phyloP scores from a whole-genome alignment of 257 asterid genomes.

The Primulina eburnea region DNA sequence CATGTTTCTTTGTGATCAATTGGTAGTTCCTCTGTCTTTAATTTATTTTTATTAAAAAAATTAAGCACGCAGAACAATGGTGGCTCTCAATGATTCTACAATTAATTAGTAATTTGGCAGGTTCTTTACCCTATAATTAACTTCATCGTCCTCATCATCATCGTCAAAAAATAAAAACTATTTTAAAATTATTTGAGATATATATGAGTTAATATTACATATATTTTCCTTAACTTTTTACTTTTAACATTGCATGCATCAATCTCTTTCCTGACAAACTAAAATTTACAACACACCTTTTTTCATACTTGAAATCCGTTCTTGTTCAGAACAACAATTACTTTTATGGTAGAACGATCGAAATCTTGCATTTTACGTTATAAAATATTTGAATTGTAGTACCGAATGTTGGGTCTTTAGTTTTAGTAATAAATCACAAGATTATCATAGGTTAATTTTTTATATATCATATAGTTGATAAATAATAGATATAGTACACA shows the following conservation, averaged over 20 bases:
- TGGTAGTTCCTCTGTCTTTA: not conserved
- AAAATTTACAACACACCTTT: not conserved
- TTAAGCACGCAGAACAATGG: slow-evolving; percentile 5
- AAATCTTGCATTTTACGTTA: too few species aligned
- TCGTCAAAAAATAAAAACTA: slow-evolving; percentile 13
- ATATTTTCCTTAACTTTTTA: too few species aligned
- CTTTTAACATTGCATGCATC: too few species aligned
- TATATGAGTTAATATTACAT: too few species aligned
- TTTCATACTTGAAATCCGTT: not conserved
- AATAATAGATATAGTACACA: too few species aligned
- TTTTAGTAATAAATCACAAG: too few species aligned
- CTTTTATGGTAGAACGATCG: too few species aligned
- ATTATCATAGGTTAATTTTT: too few species aligned
- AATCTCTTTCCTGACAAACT: too few species aligned
- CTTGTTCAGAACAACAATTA: not conserved
- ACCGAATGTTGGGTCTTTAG: too few species aligned
- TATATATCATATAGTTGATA: too few species aligned
- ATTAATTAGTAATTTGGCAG: slow-evolving; percentile 15
- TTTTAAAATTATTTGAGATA: not conserved
- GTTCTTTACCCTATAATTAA: slow-evolving; percentile 14
- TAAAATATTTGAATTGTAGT: too few species aligned
- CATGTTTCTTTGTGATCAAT: slow-evolving; percentile 13
- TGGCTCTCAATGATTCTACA: slow-evolving; percentile 17
- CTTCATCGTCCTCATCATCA: slow-evolving; percentile 10
- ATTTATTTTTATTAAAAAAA: not conserved